These are phyloP conservation scores for Alternaria burnsii DNA, from an alignment of 2,329 filamentous ascomycete species.

Conservation along the genomic window DNA sequence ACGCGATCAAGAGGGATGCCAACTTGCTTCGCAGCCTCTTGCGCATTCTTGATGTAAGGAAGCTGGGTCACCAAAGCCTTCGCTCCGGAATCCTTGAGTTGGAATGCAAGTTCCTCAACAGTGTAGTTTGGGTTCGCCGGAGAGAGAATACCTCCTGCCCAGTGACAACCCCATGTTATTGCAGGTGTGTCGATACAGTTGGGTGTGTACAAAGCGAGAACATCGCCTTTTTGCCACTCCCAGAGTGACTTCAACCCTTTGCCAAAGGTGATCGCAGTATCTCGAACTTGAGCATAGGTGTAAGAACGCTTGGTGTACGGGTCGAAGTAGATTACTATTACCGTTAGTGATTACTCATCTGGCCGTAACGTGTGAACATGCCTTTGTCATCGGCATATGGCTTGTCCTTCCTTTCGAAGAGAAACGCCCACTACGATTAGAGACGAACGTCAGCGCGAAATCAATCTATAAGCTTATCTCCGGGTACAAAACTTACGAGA, in stretches of 20 bases:
- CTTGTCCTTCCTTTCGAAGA: slow-evolving; percentile 75
- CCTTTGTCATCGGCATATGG: slow-evolving; percentile 77
- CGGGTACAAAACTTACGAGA: slow-evolving; percentile 51
- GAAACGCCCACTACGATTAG: slow-evolving; percentile 67
- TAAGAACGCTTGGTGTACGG: slow-evolving; percentile 73
- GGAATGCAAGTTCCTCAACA: slow-evolving; percentile 81
- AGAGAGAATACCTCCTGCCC: slow-evolving; percentile 83
- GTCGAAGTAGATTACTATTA: slow-evolving; percentile 78
- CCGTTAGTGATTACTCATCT: slow-evolving; percentile 10
- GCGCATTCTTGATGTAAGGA: slow-evolving; percentile 69
- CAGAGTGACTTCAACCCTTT: slow-evolving; percentile 77
- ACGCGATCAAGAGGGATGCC: slow-evolving; percentile 77
- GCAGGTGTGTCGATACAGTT: slow-evolving; percentile 83
- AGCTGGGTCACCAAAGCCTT: slow-evolving; percentile 79
- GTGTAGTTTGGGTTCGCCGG: slow-evolving; percentile 91
- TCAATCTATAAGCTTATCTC: slow-evolving; percentile 9
- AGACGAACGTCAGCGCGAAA: background rate
- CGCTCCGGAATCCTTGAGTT: slow-evolving; percentile 80
- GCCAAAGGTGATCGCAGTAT: slow-evolving; percentile 76
- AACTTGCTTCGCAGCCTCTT: slow-evolving; percentile 72
- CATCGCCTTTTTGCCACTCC: slow-evolving; percentile 84
- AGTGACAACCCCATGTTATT: slow-evolving; percentile 79
- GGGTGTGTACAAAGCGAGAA: slow-evolving; percentile 81
- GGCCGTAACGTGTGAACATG: slow-evolving; percentile 46
- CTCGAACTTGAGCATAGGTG: slow-evolving; percentile 73